Percentiles rank a stretch among this genome's conserved stretches.
phyloP scores from a whole-genome alignment of 805 yeast species.

The Candida nitratophila region DNA sequence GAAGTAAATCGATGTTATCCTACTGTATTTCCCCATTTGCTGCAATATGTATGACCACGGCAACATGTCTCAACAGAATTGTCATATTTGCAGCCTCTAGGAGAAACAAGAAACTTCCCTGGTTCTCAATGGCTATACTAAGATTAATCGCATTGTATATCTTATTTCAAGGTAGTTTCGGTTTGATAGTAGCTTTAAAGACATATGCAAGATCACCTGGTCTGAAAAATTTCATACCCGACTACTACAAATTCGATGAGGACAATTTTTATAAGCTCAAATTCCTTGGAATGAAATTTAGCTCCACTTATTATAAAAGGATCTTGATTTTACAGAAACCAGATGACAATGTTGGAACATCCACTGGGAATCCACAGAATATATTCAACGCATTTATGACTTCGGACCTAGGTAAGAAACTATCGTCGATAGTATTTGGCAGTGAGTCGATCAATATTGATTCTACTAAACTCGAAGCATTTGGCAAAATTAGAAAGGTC shows the following conservation, averaged over 20 bases:
- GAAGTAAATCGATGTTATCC: slow-evolving; percentile 36
- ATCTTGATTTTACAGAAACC: not conserved
- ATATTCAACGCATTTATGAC: too few species aligned
- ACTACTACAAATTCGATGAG: slow-evolving; percentile 18
- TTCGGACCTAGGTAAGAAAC: too few species aligned
- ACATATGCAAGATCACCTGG: slow-evolving; percentile 6
- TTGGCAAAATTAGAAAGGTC: slow-evolving; percentile 9
- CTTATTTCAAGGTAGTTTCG: slow-evolving; percentile 27
- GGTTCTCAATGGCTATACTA: slow-evolving; percentile 23
- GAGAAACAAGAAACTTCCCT: slow-evolving; percentile 29
- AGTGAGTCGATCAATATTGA: too few species aligned
- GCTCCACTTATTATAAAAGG: slow-evolving; percentile 12
- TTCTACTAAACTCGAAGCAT: too few species aligned
- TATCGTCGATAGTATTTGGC: too few species aligned
- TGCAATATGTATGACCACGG: slow-evolving; percentile 48
- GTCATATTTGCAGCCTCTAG: slow-evolving; percentile 50
- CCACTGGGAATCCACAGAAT: too few species aligned
- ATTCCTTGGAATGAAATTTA: slow-evolving; percentile 23
- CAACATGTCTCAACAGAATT: slow-evolving; percentile 50
- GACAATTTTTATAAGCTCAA: slow-evolving; percentile 13
- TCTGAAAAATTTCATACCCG: slow-evolving; percentile 1
- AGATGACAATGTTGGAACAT: not conserved
- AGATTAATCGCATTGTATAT: slow-evolving; percentile 31
- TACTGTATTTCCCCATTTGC: slow-evolving; percentile 46
- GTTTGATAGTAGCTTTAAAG: slow-evolving; percentile 26